Percentiles rank a stretch among this genome's conserved stretches.
These are phyloP conservation scores for Acacia crassicarpa DNA, from an alignment of 306 rosid species.

Conservation along the genomic window DNA sequence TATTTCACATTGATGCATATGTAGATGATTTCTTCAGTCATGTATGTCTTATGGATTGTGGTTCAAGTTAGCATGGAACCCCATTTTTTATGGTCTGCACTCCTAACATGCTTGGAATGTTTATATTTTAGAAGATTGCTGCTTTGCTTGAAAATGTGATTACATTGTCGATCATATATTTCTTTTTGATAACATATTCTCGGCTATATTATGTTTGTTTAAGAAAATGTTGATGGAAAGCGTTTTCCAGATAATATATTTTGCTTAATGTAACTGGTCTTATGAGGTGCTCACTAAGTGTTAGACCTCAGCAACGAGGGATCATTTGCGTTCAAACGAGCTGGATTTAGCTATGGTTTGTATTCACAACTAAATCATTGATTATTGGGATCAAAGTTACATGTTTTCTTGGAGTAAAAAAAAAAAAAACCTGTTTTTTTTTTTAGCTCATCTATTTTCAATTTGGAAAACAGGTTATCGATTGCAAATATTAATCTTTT, in stretches of 20 bases:
- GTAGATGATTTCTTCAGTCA: not conserved
- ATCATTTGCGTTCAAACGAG: not conserved
- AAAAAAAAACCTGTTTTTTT: not conserved
- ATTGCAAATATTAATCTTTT: constrained; percentile 25
- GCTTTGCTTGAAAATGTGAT: not conserved
- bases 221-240: constrained; percentile 14
- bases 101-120: constrained; percentile 21
- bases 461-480: constrained; percentile 16
- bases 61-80: not conserved
- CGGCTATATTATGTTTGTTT: not conserved
- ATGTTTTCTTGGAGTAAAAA: not conserved
- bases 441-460: not conserved
- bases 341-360: not conserved
- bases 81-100: constrained; percentile 7
- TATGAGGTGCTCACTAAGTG: not conserved
- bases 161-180: not conserved
- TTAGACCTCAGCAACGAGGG: not conserved
- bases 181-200: not conserved
- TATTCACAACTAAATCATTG: constrained; percentile 1
- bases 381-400: constrained; percentile 1
- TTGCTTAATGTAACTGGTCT: constrained; percentile 16
- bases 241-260: not conserved
- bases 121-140: not conserved
- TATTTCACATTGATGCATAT: not conserved
- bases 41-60: constrained; percentile 10